phyloP scores from a whole-genome alignment of 495 filamentous ascomycete genomes.

The Friedmanniomyces endolithicus region DNA sequence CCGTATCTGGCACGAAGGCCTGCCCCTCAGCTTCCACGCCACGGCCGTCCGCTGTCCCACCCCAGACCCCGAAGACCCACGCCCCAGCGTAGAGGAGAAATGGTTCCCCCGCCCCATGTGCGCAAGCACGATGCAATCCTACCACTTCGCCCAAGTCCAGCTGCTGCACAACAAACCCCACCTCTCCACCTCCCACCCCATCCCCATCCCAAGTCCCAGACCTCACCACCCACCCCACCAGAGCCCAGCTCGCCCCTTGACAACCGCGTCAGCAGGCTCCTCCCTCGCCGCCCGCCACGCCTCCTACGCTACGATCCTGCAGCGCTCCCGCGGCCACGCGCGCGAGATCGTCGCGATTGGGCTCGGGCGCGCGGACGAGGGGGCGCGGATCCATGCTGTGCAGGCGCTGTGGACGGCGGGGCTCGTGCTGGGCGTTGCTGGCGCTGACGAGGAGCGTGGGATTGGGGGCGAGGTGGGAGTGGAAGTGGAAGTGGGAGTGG shows the following conservation, averaged over 20 bases:
- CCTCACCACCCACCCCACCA: too few species aligned
- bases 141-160: slow-evolving; percentile 52
- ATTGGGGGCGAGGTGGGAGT: slow-evolving; percentile 22
- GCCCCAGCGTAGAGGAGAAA: slow-evolving; percentile 35
- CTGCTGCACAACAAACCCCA: slow-evolving; percentile 51
- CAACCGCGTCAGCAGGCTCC: slow-evolving; percentile 14
- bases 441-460: background rate
- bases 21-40: slow-evolving; percentile 46
- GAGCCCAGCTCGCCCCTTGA: background rate
- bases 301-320: slow-evolving; percentile 42
- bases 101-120: slow-evolving; percentile 55
- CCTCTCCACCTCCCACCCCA: slow-evolving; percentile 38
- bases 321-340: slow-evolving; percentile 44
- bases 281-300: slow-evolving; percentile 38
- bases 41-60: slow-evolving; percentile 29
- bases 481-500: background rate
- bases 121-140: slow-evolving; percentile 51
- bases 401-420: slow-evolving; percentile 53
- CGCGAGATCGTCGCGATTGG: slow-evolving; percentile 47
- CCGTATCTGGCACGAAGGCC: slow-evolving; percentile 45
- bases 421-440: slow-evolving; percentile 39
- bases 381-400: slow-evolving; percentile 45
- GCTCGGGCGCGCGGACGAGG: slow-evolving; percentile 41
- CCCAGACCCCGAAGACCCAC: slow-evolving; percentile 20
- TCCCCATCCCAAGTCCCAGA: background rate